Percentiles rank a stretch among this genome's conserved stretches.
Evolutionary conservation across 371 early-diverging fungal species (phyloP).

Genomic region (Haplosporangium sp.): DNA sequence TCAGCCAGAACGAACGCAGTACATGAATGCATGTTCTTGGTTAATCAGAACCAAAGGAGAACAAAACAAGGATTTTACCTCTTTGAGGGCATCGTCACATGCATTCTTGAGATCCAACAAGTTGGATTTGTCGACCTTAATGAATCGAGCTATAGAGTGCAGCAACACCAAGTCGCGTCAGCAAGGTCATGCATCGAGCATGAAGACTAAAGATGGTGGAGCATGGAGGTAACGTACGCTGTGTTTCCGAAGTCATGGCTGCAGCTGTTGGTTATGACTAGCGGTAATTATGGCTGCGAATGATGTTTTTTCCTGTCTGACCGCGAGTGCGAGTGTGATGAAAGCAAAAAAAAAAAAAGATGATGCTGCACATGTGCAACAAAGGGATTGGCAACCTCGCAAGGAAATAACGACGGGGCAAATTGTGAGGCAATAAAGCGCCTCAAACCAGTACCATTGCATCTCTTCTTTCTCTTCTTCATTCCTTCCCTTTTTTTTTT

Average conservation of each 20-base stretch:
- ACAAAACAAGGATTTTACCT: slow-evolving; percentile 14
- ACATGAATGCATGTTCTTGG: too few species aligned
- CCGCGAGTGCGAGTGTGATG: neutral
- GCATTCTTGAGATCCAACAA: slow-evolving; percentile 47
- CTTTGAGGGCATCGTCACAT: slow-evolving; percentile 51
- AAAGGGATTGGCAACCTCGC: too few species aligned
- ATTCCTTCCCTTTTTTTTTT: too few species aligned
- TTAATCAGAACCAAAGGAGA: neutral
- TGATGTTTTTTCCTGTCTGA: too few species aligned
- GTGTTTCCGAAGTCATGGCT: slow-evolving; percentile 32
- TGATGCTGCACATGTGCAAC: too few species aligned
- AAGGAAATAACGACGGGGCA: too few species aligned
- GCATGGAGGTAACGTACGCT: slow-evolving; percentile 5
- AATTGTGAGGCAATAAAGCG: too few species aligned
- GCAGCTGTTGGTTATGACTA: neutral
- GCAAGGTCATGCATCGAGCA: neutral
- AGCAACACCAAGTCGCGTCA: neutral
- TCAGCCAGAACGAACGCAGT: too few species aligned
- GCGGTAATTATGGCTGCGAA: too few species aligned
- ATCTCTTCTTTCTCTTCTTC: too few species aligned
- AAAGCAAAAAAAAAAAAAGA: too few species aligned
- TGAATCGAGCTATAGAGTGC: slow-evolving; percentile 24
- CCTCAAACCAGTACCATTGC: too few species aligned
- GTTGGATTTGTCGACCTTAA: slow-evolving; percentile 54
- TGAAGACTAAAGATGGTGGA: neutral